Conservation (phyloP, 2,329 filamentous ascomycete genomes). For the Aspergillus pseudonomiae region DNA sequence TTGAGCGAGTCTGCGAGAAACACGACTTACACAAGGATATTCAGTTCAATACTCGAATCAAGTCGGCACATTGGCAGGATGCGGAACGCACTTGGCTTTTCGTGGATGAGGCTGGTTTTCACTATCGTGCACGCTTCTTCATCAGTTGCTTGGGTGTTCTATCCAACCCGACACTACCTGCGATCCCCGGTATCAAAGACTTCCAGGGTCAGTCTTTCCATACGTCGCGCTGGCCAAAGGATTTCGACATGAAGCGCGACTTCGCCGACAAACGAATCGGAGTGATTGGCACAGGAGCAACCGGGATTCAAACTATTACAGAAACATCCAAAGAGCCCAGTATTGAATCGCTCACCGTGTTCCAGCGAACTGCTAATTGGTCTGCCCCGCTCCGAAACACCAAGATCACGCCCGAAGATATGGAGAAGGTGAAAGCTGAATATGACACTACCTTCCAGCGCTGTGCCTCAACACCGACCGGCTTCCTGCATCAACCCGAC, state of each 20-base stretch:
- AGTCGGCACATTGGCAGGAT: slow-evolving; percentile 38
- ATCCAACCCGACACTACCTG: slow-evolving; percentile 41
- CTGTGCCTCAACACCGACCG: slow-evolving; percentile 16
- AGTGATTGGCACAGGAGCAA: slow-evolving; percentile 48
- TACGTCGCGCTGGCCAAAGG: slow-evolving; percentile 44
- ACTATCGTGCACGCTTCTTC: slow-evolving; percentile 35
- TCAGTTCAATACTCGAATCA: slow-evolving; percentile 45
- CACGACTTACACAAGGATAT: slow-evolving; percentile 42
- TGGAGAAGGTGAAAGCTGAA: slow-evolving; percentile 12
- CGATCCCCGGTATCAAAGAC: slow-evolving; percentile 39
- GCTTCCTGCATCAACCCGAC: slow-evolving; percentile 16
- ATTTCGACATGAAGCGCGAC: slow-evolving; percentile 25
- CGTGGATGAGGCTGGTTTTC: slow-evolving; percentile 25
- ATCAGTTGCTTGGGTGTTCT: slow-evolving; percentile 44
- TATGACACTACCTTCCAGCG: slow-evolving; percentile 21
- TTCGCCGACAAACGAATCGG: slow-evolving; percentile 43
- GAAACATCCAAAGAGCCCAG: slow-evolving; percentile 19
- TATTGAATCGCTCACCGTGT: slow-evolving; percentile 24
- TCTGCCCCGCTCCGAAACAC: slow-evolving; percentile 27
- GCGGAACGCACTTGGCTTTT: slow-evolving; percentile 32
- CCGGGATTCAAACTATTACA: slow-evolving; percentile 42
- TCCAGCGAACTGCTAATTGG: slow-evolving; percentile 31
- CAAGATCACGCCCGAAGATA: slow-evolving; percentile 20
- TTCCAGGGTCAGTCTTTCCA: slow-evolving; percentile 46
- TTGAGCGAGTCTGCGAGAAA: slow-evolving; percentile 36